phyloP scores from a whole-genome alignment of 2,329 filamentous ascomycete genomes.

The Calcarisporium arbuscula region DNA sequence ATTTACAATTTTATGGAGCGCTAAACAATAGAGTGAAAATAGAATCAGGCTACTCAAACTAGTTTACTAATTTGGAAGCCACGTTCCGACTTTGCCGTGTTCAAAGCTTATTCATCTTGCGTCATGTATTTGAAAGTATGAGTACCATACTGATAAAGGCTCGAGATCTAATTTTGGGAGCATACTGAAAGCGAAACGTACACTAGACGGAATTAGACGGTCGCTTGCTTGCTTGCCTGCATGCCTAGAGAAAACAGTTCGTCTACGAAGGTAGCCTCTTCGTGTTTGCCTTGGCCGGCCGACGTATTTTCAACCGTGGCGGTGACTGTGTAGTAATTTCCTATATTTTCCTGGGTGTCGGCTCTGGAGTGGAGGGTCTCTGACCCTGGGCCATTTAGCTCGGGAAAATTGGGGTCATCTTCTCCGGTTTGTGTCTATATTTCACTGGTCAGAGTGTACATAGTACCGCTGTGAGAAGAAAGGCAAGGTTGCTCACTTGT shows the following conservation, averaged over 20 bases:
- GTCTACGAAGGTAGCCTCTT: constrained; percentile 13
- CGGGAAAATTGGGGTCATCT: background rate
- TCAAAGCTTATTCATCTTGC: no score
- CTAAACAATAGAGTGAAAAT: no score
- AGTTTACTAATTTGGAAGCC: no score
- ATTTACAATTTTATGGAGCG: no score
- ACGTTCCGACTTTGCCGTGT: no score
- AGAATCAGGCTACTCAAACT: no score
- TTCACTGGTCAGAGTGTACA: background rate
- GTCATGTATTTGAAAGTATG: no score
- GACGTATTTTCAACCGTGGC: constrained; percentile 8
- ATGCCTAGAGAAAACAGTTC: constrained; percentile 15
- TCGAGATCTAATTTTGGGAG: no score
- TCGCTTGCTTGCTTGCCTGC: constrained; percentile 10
- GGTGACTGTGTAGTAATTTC: constrained; percentile 7
- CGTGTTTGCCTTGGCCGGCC: constrained; percentile 2
- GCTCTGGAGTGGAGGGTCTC: background rate
- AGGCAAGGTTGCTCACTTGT: constrained; percentile 7
- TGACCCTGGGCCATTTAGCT: no score
- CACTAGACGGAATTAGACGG: no score
- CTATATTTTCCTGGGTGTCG: constrained; percentile 1
- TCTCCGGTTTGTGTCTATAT: background rate
- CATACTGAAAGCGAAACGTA: no score
- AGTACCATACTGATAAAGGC: no score
- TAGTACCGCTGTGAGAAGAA: background rate